A percentile compares a stretch with the other conserved stretches of the same genome.
These are phyloP conservation scores for Crepidotus variabilis DNA, from an alignment of 768 basidiomycete genomes.

Conservation along the genomic window DNA sequence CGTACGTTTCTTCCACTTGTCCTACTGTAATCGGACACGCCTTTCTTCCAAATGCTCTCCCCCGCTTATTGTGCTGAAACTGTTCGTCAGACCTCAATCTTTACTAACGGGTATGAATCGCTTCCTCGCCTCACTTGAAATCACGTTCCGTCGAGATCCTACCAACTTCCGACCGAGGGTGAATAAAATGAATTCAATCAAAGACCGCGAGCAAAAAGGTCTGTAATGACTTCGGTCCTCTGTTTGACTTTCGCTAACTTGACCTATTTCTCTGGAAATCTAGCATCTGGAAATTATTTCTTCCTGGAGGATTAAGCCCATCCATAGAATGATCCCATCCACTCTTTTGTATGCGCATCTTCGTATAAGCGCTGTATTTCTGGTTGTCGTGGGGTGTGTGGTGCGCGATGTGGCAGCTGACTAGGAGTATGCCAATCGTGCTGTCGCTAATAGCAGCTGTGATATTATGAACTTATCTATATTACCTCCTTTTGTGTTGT, in stretches of 20 bases:
- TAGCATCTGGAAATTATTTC: slow-evolving; percentile 85
- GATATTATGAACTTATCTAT: too few species aligned
- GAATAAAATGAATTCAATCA: slow-evolving; percentile 81
- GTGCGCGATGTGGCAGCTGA: too few species aligned
- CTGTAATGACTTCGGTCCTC: slow-evolving; percentile 6
- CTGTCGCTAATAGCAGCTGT: too few species aligned
- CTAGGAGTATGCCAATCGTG: too few species aligned
- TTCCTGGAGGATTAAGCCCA: slow-evolving; percentile 75
- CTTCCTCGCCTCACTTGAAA: slow-evolving; percentile 92
- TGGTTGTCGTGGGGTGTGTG: too few species aligned
- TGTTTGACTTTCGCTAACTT: slow-evolving; percentile 6
- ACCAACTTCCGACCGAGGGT: slow-evolving; percentile 90
- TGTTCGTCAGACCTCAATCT: slow-evolving; percentile 73
- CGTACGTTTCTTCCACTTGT: slow-evolving; percentile 37
- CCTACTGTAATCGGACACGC: too few species aligned
- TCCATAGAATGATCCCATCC: not conserved
- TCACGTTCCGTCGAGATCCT: slow-evolving; percentile 97
- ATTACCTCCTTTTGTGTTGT: too few species aligned
- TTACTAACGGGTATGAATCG: slow-evolving; percentile 97
- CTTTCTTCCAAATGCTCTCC: not conserved
- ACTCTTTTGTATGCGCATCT: not conserved
- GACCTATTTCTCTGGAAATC: not conserved
- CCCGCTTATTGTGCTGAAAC: not conserved
- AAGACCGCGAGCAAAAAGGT: slow-evolving; percentile 89
- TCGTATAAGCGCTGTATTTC: too few species aligned